Evolutionary conservation across 192 early-diverging fungal species (phyloP), one percentile per base, ranked within the genome.

Genomic region (Glomus cerebriforme): DNA sequence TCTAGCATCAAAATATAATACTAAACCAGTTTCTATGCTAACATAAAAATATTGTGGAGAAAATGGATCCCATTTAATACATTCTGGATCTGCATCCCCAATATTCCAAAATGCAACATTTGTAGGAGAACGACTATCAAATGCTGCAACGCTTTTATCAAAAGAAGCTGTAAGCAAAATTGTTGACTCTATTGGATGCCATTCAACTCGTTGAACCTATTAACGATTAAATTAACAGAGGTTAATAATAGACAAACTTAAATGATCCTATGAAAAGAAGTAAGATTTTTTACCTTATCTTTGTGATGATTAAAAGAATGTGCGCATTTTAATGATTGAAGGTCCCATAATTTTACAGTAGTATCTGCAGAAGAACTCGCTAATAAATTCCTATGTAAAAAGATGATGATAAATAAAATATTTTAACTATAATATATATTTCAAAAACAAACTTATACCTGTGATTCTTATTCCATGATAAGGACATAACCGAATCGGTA

Each of bases 271-370:
- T 75, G 29, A 35, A 35, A 7, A 0, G 7, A 19, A 17, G 73
- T 17, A 43, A 70, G 12, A 22, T 70, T 12, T 68, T 39, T 7
- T 35, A 74, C 93, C 80, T 98, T 98, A 83, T 92, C 90, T 29
- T 82, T 92, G 83, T 99, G 98, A 83, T 97, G 94, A 10, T 60
- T 75, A 84, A 94, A 98, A 29, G 92, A 96, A 32, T 92, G 88
- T 15, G 92, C 91, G 86, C 93, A 88, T 75, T 86, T 86, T 27
- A 85, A 86, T 4, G 90, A 89, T 26, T 86, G 86, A 79, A 99
- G 86, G 79, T 99, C 98, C 98, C 98, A 99, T 43, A 99, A 89
- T 84, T 99, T 99, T 32, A 99, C 94, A 22, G 97, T 98, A 9
- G 91, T 93, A 81, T 99, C 98, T 43, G 97, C 98, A 24, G 97